Evolutionary conservation across 2,329 filamentous ascomycete genomes (phyloP).

Genomic region (Fusarium equiseti): DNA sequence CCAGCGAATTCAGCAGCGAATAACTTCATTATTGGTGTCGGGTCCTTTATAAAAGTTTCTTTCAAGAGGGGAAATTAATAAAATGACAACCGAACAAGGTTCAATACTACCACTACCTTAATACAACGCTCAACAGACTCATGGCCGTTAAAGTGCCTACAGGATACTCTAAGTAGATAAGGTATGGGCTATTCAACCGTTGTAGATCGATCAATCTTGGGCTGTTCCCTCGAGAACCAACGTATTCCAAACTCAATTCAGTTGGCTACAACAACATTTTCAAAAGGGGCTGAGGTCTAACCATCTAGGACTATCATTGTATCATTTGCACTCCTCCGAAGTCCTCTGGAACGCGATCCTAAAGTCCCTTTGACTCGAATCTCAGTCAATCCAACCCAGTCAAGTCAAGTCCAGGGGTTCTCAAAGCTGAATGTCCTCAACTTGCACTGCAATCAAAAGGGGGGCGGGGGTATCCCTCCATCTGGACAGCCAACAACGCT

Average conservation of each 20-base stretch:
- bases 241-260: conserved; percentile 23
- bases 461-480: conserved; percentile 23
- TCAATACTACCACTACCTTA: background rate
- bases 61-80: background rate
- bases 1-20: background rate
- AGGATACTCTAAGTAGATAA: background rate
- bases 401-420: conserved; percentile 16
- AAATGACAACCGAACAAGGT: background rate
- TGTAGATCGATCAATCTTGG: conserved; percentile 10
- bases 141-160: background rate
- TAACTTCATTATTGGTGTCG: background rate
- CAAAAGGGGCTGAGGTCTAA: background rate
- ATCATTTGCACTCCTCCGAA: background rate
- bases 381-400: background rate
- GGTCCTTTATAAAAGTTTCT: background rate
- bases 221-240: background rate
- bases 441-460: conserved; percentile 19
- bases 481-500: background rate
- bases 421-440: conserved; percentile 6
- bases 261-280: background rate
- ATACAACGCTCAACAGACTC: background rate
- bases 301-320: background rate
- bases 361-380: background rate
- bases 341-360: conserved; percentile 20
- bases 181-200: conserved; percentile 10